Conservation (phyloP, 257 asterid genomes). For the Nicotiana attenuata region DNA sequence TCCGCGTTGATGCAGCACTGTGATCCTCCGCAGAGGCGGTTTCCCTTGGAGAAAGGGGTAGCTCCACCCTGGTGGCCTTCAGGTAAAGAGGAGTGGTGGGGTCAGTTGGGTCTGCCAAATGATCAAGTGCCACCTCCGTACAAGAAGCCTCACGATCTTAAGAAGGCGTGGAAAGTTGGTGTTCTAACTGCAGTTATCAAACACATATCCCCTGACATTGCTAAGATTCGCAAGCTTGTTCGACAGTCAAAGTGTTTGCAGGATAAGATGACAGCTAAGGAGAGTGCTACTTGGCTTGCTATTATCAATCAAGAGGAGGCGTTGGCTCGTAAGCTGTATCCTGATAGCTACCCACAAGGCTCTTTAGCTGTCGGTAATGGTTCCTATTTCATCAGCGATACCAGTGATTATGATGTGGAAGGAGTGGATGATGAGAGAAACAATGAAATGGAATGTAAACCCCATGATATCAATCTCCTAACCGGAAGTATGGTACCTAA, state of each 20-base stretch:
- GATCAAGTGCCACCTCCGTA: constrained; percentile 48
- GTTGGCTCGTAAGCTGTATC: constrained; percentile 29
- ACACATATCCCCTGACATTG: constrained; percentile 47
- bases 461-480: constrained; percentile 24
- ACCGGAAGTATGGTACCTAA: constrained; percentile 16
- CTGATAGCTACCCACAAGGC: constrained; percentile 22
- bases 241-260: constrained; percentile 47
- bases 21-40: constrained; percentile 51
- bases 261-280: constrained; percentile 58
- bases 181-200: constrained; percentile 48
- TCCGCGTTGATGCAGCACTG: constrained; percentile 63
- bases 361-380: constrained; percentile 25
- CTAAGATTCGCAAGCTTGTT: constrained; percentile 39
- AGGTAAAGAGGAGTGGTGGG: constrained; percentile 57
- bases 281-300: constrained; percentile 54
- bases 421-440: constrained; percentile 31
- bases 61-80: constrained; percentile 71
- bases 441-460: constrained; percentile 31
- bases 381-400: constrained; percentile 22
- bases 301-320: constrained; percentile 51
- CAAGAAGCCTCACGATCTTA: constrained; percentile 56
- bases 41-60: constrained; percentile 47
- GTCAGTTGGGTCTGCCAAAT: constrained; percentile 30
- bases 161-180: constrained; percentile 49
- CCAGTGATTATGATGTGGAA: constrained; percentile 50